These are phyloP conservation scores for Pseudocercospora fuligena DNA, from an alignment of 2,329 filamentous ascomycete genomes.

Conservation along the genomic window DNA sequence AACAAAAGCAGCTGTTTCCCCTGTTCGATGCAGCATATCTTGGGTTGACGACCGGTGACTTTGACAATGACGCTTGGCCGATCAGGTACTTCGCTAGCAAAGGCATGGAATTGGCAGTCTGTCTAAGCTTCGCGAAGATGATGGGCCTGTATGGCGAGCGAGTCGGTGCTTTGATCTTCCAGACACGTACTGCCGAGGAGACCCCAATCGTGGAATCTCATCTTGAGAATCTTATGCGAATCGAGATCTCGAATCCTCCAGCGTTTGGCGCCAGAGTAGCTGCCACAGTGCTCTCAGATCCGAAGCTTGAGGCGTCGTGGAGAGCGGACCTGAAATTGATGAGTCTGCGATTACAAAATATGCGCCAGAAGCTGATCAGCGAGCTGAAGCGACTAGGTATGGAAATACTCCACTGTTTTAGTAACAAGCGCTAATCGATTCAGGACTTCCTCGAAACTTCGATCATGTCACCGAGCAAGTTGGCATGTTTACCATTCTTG, in stretches of 20 bases:
- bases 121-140: slow-evolving; percentile 98
- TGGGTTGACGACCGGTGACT: slow-evolving; percentile 91
- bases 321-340: slow-evolving; percentile 94
- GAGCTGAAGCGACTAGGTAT: slow-evolving; percentile 86
- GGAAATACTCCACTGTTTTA: too few species aligned
- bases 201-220: slow-evolving; percentile 95
- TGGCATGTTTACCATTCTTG: slow-evolving; percentile 98
- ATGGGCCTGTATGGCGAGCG: slow-evolving; percentile 99
- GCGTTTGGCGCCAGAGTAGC: slow-evolving; percentile 95
- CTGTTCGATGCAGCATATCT: slow-evolving; percentile 99
- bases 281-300: slow-evolving; percentile 83
- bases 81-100: slow-evolving; percentile 90
- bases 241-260: slow-evolving; percentile 96
- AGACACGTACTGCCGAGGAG: slow-evolving; percentile 81
- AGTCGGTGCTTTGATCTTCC: slow-evolving; percentile 91
- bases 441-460: slow-evolving; percentile 86
- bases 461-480: slow-evolving; percentile 97
- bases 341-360: slow-evolving; percentile 97
- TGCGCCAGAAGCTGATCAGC: slow-evolving; percentile 89
- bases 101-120: slow-evolving; percentile 84
- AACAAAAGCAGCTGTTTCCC: slow-evolving; percentile 82
- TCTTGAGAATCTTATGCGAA: slow-evolving; percentile 95
- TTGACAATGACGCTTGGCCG: slow-evolving; percentile 88
- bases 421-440: too few species aligned
- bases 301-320: slow-evolving; percentile 87